Conservation (phyloP, 768 basidiomycete genomes). For the Lentinus tigrinus region DNA sequence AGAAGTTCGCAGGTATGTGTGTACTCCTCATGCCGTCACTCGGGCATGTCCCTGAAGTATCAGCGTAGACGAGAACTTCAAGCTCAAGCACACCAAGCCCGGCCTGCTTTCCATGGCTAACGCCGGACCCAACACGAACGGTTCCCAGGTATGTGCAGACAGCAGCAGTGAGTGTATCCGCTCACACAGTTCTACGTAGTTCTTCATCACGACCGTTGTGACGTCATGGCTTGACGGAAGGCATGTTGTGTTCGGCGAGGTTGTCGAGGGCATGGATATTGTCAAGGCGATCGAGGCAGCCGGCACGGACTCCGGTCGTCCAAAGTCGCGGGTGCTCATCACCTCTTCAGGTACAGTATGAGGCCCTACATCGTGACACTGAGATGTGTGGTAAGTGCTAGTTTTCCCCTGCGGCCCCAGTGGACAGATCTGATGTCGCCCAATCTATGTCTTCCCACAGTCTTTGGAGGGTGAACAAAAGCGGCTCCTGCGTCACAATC, state of each 20-base stretch:
- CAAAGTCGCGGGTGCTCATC: constrained; percentile 23
- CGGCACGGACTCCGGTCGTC: constrained; percentile 28
- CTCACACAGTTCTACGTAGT: constrained; percentile 35
- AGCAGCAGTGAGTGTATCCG: background rate
- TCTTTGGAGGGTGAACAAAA: no score
- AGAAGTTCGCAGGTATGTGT: constrained; percentile 65
- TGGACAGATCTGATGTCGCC: no score
- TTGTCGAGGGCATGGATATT: constrained; percentile 59
- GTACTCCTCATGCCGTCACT: no score
- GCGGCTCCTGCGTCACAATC: no score
- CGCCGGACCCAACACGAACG: constrained; percentile 78
- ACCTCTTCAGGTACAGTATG: constrained; percentile 23
- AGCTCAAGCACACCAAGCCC: constrained; percentile 57
- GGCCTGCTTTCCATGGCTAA: constrained; percentile 86
- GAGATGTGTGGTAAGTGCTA: no score
- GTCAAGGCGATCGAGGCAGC: constrained; percentile 57
- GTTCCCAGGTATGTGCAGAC: constrained; percentile 55
- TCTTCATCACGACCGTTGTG: constrained; percentile 73
- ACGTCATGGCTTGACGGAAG: constrained; percentile 72
- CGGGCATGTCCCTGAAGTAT: background rate
- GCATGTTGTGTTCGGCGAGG: constrained; percentile 75
- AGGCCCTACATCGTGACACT: background rate
- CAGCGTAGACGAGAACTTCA: constrained; percentile 66
- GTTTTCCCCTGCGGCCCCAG: no score
- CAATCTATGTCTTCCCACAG: no score